Base-by-base conservation (phyloP, 139 green algal genomes). In the Zygnema cylindricum region DNA sequence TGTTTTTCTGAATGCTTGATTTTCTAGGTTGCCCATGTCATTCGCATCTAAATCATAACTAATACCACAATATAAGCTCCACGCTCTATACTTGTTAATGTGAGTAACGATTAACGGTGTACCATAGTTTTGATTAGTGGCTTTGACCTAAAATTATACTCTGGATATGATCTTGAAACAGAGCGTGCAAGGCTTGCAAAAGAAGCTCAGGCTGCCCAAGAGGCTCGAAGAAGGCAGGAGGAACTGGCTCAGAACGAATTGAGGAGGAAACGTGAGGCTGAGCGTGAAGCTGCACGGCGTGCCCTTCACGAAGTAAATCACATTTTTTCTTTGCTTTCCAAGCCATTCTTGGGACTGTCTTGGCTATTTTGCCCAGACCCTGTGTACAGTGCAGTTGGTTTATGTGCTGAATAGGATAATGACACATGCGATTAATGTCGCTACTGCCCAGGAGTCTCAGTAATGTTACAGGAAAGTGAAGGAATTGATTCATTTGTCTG, bases 181-280 rank as follows among this genome's bases (percentile, higher is more conserved):
- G 82, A 87, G 32, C 55, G 57, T 40, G 82, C 82, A 49, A 69
- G 82, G 22, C 69, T 87, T 41, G 55, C 76, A 82, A 71, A 69
- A 33, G 43, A 87, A 82, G 82, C 82, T 30, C 43, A 43, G 32
- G 82, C 82, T 73, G 82, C 82, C 11, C 32, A 82, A 35, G 42
- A 43, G 55, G 32, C 82, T 82, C 82, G 82, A 41, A 42, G 43
- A 55, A 54, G 57, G 55, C 69, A 87, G 69, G 82, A 87, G 36
- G 57, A 41, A 43, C 63, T 82, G 43, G 82, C 55, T 0, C 38
- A 69, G 33, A 3, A 33, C 21, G 82, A 87, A 84, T 39, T 71
- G 16, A 82, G 40, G 55, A 36, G 49, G 1, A 87, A 55, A 55
- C 30, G 43, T 54, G 82, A 87, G 82, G 82, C 35, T 30, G 43